Conservation (phyloP, 2,329 filamentous ascomycete genomes). For the Sporothrix pallida region DNA sequence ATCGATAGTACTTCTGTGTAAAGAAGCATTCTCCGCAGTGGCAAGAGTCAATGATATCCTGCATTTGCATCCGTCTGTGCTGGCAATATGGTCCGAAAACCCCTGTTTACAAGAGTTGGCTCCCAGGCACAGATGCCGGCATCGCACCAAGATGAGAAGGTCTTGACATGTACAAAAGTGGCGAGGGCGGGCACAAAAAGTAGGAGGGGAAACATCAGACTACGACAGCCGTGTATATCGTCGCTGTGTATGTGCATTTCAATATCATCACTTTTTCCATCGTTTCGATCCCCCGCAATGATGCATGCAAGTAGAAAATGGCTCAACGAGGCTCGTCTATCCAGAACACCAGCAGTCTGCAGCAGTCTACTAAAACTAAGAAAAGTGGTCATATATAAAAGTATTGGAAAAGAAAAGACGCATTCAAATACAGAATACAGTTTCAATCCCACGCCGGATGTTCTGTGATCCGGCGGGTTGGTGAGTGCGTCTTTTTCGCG, state of each 20-base stretch:
- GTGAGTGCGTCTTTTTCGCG: constrained; percentile 26
- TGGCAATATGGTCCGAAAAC: neutral
- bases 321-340: constrained; percentile 28
- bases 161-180: too few relatives aligned
- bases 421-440: too few relatives aligned
- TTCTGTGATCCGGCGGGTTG: constrained; percentile 10
- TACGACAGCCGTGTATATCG: neutral
- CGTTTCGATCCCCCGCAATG: constrained; percentile 6
- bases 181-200: neutral
- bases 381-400: neutral
- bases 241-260: neutral
- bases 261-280: neutral
- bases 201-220: neutral
- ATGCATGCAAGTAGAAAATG: constrained; percentile 25
- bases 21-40: too few relatives aligned
- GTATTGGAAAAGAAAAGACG: neutral
- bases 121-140: constrained; percentile 3
- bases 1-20: neutral
- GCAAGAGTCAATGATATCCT: neutral
- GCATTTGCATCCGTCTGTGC: too few relatives aligned
- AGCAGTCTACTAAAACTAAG: too few relatives aligned
- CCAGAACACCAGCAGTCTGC: constrained; percentile 19
- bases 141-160: neutral
- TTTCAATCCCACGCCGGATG: constrained; percentile 12
- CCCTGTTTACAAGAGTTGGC: neutral